Evolutionary conservation across 2,329 filamentous ascomycete genomes (phyloP).

Genomic region (Fusarium sp.): DNA sequence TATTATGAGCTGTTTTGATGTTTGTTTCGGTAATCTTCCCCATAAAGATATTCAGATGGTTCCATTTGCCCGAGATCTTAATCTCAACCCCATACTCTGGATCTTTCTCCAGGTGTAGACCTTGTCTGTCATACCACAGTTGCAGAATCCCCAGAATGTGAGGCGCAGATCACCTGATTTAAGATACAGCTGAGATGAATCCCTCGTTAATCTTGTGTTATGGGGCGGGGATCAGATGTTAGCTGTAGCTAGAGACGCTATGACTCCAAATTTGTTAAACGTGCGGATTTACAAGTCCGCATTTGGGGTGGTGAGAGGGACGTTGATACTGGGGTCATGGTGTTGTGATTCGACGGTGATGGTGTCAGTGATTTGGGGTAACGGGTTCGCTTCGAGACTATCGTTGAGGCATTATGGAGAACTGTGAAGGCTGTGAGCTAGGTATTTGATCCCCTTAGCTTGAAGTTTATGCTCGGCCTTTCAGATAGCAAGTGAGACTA

Average conservation of each 20-base stretch:
- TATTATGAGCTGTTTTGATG: neutral
- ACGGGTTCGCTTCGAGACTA: neutral
- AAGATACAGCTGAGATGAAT: constrained; percentile 19
- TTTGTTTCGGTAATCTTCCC: neutral
- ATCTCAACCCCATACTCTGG: neutral
- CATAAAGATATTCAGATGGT: neutral
- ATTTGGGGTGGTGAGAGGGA: neutral
- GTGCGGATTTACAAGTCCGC: neutral
- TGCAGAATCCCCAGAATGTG: neutral
- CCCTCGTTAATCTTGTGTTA: constrained; percentile 34
- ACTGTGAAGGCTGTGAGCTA: neutral
- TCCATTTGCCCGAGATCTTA: neutral
- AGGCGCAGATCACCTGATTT: constrained; percentile 14
- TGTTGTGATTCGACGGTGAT: neutral
- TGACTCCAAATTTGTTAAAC: neutral
- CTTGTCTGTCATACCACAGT: constrained; percentile 21
- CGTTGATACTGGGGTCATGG: neutral
- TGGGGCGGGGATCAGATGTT: constrained; percentile 8
- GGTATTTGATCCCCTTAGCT: neutral
- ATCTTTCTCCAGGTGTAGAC: neutral
- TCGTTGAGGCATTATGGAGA: neutral
- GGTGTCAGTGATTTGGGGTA: neutral
- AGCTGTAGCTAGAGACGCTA: neutral
- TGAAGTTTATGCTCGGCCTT: neutral
- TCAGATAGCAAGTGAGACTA: neutral